Evolutionary conservation across 1,284 basidiomycete species (phyloP).

Genomic region (Leccinum solheimii): DNA sequence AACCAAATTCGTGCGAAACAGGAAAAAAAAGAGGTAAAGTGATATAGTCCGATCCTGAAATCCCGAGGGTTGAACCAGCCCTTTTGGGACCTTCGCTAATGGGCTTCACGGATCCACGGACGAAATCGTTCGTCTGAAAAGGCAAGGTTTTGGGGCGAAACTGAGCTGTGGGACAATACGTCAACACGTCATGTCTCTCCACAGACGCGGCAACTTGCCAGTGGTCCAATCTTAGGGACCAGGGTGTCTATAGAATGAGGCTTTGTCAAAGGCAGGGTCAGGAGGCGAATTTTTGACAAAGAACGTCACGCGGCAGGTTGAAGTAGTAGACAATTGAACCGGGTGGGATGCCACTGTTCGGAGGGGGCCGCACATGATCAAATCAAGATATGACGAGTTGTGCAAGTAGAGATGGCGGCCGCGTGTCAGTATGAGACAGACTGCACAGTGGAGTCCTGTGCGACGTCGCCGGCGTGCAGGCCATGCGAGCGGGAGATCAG

Average conservation of each 20-base stretch:
- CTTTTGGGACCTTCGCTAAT: slow-evolving; percentile 9
- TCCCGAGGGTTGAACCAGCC: slow-evolving; percentile 5
- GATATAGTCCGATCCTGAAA: slow-evolving; percentile 23
- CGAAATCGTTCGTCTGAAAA: slow-evolving; percentile 6
- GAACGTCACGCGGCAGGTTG: slow-evolving; percentile 26
- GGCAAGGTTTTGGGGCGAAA: slow-evolving; percentile 12
- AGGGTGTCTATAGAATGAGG: slow-evolving; percentile 6
- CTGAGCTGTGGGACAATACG: slow-evolving; percentile 19
- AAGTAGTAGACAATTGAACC: slow-evolving; percentile 15
- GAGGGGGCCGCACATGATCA: slow-evolving; percentile 7
- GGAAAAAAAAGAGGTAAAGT: slow-evolving; percentile 10
- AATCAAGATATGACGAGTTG: slow-evolving; percentile 4
- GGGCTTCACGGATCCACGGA: slow-evolving; percentile 18
- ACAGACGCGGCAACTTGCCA: slow-evolving; percentile 23
- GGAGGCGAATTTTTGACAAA: slow-evolving; percentile 2
- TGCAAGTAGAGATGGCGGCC: background rate
- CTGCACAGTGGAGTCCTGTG: background rate
- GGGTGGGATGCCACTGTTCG: slow-evolving; percentile 2
- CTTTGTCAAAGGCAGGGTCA: slow-evolving; percentile 21
- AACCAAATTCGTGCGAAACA: slow-evolving; percentile 19
- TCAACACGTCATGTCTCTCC: slow-evolving; percentile 29
- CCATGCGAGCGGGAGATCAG: slow-evolving; percentile 22
- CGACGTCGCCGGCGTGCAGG: slow-evolving; percentile 19
- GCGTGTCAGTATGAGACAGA: slow-evolving; percentile 27
- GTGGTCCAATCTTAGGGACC: slow-evolving; percentile 10